phyloP scores from a whole-genome alignment of 805 yeast species.

The Candida loeiensis region DNA sequence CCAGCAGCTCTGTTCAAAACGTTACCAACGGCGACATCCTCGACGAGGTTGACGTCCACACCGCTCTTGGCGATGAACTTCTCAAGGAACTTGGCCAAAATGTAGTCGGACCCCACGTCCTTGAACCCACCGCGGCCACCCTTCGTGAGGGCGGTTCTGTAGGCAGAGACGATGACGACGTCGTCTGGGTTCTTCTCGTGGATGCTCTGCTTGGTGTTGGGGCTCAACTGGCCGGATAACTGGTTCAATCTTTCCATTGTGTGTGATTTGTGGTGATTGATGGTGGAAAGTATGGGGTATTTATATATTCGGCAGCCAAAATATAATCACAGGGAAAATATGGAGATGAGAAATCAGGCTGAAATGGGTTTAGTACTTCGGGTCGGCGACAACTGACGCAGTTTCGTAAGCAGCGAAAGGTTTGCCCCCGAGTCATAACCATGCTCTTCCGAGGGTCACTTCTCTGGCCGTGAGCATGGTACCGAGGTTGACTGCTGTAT shows the following conservation, averaged over 20 bases:
- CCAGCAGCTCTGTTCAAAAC: conserved; percentile 93
- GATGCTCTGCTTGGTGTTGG: conserved; percentile 40
- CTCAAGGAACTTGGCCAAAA: conserved; percentile 61
- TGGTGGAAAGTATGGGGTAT: conserved; percentile 10
- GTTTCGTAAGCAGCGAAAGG: too few relatives aligned
- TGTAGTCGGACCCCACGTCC: conserved; percentile 77
- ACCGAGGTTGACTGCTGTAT: not conserved
- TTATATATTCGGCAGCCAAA: conserved; percentile 5
- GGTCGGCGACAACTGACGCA: too few relatives aligned
- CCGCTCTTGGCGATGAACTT: conserved; percentile 55
- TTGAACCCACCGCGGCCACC: conserved; percentile 86
- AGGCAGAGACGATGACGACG: conserved; percentile 86
- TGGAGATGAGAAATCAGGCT: too few relatives aligned
- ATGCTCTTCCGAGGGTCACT: not conserved
- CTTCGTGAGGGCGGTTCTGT: conserved; percentile 85
- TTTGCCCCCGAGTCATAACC: too few relatives aligned
- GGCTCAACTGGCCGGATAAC: conserved; percentile 42
- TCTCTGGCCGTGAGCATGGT: not conserved
- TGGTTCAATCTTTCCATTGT: conserved; percentile 46
- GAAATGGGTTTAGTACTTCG: too few relatives aligned
- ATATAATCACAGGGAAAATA: conserved; percentile 8
- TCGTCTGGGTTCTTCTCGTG: conserved; percentile 71
- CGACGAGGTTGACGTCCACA: conserved; percentile 53
- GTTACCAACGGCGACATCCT: conserved; percentile 87
- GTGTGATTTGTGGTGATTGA: too few relatives aligned